Percentiles rank a stretch among this genome's conserved stretches.
Conservation (phyloP, 306 rosid genomes). For the Myrica gale region DNA sequence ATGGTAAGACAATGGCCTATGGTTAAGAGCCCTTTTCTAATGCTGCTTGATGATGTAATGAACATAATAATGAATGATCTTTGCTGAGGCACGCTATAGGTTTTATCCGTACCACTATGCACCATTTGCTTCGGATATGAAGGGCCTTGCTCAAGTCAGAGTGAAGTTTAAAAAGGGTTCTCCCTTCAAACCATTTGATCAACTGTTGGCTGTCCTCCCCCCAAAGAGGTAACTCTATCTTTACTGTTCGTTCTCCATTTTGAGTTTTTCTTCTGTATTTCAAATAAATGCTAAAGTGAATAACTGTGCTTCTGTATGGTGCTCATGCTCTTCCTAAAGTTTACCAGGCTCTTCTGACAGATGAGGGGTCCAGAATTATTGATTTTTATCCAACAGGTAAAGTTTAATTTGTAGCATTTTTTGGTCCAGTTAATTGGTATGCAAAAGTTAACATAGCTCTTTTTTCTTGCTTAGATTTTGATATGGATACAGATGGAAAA, state of each 20-base stretch:
- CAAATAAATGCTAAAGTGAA: background rate
- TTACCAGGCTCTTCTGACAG: constrained; percentile 34
- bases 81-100: constrained; percentile 28
- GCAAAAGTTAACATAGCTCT: background rate
- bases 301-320: constrained; percentile 16
- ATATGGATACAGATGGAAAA: constrained; percentile 54
- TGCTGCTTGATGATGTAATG: background rate
- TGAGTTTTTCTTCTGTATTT: background rate
- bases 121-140: constrained; percentile 60
- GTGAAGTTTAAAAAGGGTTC: constrained; percentile 37
- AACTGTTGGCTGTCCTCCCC: constrained; percentile 53
- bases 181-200: constrained; percentile 58
- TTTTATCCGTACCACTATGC: constrained; percentile 50
- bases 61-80: background rate
- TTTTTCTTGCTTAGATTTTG: constrained; percentile 36
- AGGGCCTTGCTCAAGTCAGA: constrained; percentile 46
- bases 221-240: constrained; percentile 38
- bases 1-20: constrained; percentile 35
- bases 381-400: constrained; percentile 56
- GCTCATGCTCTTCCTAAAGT: constrained; percentile 50
- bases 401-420: background rate
- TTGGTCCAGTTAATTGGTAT: background rate
- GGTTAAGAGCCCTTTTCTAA: background rate
- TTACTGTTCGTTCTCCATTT: too few species aligned
- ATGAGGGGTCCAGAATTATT: constrained; percentile 34